Percentiles rank a stretch among this genome's conserved stretches.
Conservation (phyloP, 2,329 filamentous ascomycete species). For the Lachnellula willkommii region DNA sequence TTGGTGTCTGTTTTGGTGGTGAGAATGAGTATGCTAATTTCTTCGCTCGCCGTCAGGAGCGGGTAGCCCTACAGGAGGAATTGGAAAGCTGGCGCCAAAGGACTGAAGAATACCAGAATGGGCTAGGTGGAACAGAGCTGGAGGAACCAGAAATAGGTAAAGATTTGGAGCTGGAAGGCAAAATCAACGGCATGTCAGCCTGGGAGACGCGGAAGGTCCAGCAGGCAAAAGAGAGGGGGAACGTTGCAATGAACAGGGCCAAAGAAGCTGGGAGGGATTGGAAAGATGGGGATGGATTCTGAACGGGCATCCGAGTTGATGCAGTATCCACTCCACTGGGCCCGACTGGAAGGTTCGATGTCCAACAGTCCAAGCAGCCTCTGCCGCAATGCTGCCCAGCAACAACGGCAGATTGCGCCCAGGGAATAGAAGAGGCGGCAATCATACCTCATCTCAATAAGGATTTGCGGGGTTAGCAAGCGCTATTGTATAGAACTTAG, state of each 20-base stretch:
- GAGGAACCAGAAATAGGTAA: slow-evolving; percentile 11
- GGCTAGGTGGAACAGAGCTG: slow-evolving; percentile 1
- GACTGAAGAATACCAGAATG: slow-evolving; percentile 2
- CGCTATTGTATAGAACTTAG: too few species aligned
- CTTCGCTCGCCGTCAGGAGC: slow-evolving; percentile 3
- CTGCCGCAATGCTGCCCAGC: too few species aligned
- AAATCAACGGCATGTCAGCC: slow-evolving; percentile 10
- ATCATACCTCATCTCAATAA: too few species aligned
- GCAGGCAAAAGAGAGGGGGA: slow-evolving; percentile 20
- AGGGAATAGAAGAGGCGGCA: too few species aligned
- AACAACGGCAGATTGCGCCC: too few species aligned
- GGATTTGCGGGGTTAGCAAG: too few species aligned
- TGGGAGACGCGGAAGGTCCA: slow-evolving; percentile 15
- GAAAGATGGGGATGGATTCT: slow-evolving; percentile 21
- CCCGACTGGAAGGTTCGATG: too few species aligned
- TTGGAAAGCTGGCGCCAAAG: slow-evolving; percentile 2
- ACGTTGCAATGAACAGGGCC: slow-evolving; percentile 19
- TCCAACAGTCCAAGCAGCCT: too few species aligned
- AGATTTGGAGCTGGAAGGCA: slow-evolving; percentile 10
- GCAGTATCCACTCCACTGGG: neutral
- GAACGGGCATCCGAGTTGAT: neutral
- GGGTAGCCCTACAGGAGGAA: slow-evolving; percentile 9
- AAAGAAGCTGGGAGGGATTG: slow-evolving; percentile 20
- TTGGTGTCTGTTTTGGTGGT: slow-evolving; percentile 30
- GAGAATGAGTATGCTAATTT: slow-evolving; percentile 20